A percentile compares a stretch with the other conserved stretches of the same genome.
These are phyloP conservation scores for Venturia aucupariae DNA, from an alignment of 2,329 filamentous ascomycete species.

Conservation along the genomic window DNA sequence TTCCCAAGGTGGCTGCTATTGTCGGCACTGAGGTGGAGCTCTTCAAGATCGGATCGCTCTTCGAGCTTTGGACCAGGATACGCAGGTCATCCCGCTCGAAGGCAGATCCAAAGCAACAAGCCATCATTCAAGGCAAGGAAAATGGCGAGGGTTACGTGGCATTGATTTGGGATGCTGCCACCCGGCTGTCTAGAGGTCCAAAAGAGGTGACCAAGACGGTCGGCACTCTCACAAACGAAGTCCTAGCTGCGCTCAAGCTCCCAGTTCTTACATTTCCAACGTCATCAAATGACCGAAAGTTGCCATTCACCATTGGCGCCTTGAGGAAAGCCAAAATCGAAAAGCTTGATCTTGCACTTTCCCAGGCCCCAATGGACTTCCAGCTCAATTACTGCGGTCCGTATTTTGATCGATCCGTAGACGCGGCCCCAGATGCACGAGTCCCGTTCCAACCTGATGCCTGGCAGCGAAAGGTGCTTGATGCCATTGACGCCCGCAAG, in stretches of 20 bases:
- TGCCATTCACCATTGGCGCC: conserved; percentile 32
- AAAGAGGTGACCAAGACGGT: conserved; percentile 11
- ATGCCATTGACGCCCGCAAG: conserved; percentile 60
- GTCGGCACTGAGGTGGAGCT: conserved; percentile 11
- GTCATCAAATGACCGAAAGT: conserved; percentile 28
- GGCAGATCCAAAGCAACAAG: background rate
- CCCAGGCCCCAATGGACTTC: conserved; percentile 41
- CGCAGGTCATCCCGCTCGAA: background rate
- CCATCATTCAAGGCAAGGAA: background rate
- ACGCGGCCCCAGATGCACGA: conserved; percentile 56
- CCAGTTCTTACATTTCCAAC: conserved; percentile 27
- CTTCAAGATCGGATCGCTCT: conserved; percentile 7
- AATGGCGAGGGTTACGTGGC: conserved; percentile 2
- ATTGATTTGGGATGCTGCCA: conserved; percentile 10
- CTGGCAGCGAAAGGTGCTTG: conserved; percentile 67
- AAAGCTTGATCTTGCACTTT: background rate
- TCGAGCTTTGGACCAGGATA: conserved; percentile 7
- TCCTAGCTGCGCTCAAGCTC: conserved; percentile 24
- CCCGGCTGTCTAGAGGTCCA: background rate
- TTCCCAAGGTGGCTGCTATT: background rate
- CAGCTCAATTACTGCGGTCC: conserved; percentile 62
- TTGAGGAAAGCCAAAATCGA: conserved; percentile 3
- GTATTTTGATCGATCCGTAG: conserved; percentile 66
- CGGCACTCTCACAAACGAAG: conserved; percentile 14
- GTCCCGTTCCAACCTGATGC: conserved; percentile 65